phyloP scores from a whole-genome alignment of 2,329 filamentous ascomycete species.

The Talaromyces sp. region DNA sequence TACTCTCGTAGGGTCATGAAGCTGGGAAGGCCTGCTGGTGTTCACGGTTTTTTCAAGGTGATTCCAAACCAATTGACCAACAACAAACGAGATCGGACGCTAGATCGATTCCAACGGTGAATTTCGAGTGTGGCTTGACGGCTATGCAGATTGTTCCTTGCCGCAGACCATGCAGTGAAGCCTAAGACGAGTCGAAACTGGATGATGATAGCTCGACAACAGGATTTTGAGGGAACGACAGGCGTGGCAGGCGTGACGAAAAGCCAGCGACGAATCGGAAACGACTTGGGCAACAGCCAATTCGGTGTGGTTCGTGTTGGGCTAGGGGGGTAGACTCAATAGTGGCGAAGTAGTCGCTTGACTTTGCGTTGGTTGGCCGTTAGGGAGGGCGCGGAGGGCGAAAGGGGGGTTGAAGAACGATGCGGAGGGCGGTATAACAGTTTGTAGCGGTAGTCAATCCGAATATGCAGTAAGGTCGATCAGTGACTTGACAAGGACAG shows the following conservation, averaged over 20 bases:
- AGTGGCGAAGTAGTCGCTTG: neutral
- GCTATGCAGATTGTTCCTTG: neutral
- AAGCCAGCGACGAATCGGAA: neutral
- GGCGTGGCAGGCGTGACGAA: neutral
- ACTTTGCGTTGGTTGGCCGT: neutral
- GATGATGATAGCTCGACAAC: neutral
- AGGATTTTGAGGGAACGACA: neutral
- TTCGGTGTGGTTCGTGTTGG: neutral
- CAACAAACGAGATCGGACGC: neutral
- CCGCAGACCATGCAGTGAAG: neutral
- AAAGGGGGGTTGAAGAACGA: neutral
- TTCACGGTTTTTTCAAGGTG: neutral
- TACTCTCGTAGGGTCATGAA: neutral
- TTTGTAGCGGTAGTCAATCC: neutral
- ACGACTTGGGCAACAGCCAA: neutral
- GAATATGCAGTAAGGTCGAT: neutral
- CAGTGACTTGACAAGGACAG: neutral
- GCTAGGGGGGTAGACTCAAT: too few species aligned
- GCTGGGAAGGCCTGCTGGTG: neutral
- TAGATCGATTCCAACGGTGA: neutral
- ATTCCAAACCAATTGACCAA: neutral
- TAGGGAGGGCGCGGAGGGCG: neutral
- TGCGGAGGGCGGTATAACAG: neutral
- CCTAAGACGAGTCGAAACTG: neutral
- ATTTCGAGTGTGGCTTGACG: neutral